phyloP scores from a whole-genome alignment of 768 basidiomycete species.

The Trametes elegans region DNA sequence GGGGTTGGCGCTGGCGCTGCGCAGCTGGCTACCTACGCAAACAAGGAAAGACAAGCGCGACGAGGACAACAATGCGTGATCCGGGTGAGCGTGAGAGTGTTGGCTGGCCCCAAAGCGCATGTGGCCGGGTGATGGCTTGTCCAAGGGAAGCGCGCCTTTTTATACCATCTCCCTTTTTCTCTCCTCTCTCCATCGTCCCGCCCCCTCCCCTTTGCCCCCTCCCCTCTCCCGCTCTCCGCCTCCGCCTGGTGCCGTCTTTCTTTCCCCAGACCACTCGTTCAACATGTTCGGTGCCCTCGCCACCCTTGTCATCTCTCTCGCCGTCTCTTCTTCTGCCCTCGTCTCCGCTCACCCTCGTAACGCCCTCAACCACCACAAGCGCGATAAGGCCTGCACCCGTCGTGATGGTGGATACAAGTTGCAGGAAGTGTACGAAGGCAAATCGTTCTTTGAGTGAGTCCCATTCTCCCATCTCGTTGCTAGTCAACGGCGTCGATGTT shows the following conservation, averaged over 20 bases:
- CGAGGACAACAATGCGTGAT: conserved; percentile 15
- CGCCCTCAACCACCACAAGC: conserved; percentile 31
- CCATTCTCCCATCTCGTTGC: not conserved
- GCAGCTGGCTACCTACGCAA: too few species aligned
- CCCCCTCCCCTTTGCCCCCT: conserved; percentile 1
- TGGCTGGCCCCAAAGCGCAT: conserved; percentile 2
- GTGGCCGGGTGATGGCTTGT: conserved; percentile 1
- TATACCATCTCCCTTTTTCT: not conserved
- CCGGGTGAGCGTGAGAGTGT: not conserved
- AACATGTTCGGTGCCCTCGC: conserved; percentile 35
- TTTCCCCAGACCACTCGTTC: not conserved
- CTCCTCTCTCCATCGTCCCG: conserved; percentile 4
- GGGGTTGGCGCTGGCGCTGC: too few species aligned
- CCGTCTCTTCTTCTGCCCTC: conserved; percentile 39
- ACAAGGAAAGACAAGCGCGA: too few species aligned
- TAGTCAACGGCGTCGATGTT: too few species aligned
- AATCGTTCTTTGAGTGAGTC: conserved; percentile 60
- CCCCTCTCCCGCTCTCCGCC: conserved; percentile 9
- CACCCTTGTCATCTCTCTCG: conserved; percentile 34
- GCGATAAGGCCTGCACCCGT: conserved; percentile 19
- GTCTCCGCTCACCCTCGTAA: conserved; percentile 25
- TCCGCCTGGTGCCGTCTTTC: too few species aligned
- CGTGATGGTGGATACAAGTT: conserved; percentile 34
- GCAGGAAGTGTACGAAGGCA: conserved; percentile 43
- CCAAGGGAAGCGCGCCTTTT: not conserved